phyloP scores from a whole-genome alignment of 2,329 filamentous ascomycete species.

The Apiospora phragmitis region DNA sequence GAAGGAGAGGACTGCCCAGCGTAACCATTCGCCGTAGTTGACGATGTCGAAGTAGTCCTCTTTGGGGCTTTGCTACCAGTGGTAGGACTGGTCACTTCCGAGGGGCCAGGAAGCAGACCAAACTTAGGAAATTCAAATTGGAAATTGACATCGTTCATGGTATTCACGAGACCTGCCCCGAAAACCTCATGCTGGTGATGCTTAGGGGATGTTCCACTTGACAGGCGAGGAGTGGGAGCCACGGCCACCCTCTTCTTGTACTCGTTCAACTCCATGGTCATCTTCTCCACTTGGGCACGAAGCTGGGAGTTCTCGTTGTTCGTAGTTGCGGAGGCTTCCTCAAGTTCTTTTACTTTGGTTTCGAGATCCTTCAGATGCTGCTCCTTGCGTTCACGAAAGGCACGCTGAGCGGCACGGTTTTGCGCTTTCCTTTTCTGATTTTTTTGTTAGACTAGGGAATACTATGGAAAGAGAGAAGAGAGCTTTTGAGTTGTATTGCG shows the following conservation, averaged over 20 bases:
- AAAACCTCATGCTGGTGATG: slow-evolving; percentile 39
- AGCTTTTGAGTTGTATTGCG: slow-evolving; percentile 15
- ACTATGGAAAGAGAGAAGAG: slow-evolving; percentile 1
- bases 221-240: slow-evolving; percentile 38
- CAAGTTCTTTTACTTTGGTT: slow-evolving; percentile 71
- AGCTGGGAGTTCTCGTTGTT: slow-evolving; percentile 85
- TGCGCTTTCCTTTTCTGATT: slow-evolving; percentile 84
- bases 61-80: slow-evolving; percentile 18
- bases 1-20: slow-evolving; percentile 36
- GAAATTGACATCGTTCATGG: slow-evolving; percentile 76
- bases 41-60: slow-evolving; percentile 24
- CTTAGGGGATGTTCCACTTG: slow-evolving; percentile 35
- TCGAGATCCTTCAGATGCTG: slow-evolving; percentile 86
- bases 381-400: slow-evolving; percentile 86
- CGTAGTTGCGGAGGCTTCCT: slow-evolving; percentile 80
- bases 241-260: slow-evolving; percentile 85
- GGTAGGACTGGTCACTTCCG: slow-evolving; percentile 17
- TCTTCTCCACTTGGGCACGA: slow-evolving; percentile 82
- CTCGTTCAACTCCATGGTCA: slow-evolving; percentile 82
- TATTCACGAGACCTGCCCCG: slow-evolving; percentile 52
- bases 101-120: slow-evolving; percentile 65
- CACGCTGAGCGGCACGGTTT: slow-evolving; percentile 88
- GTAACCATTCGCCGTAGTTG: slow-evolving; percentile 28
- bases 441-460: slow-evolving; percentile 25
- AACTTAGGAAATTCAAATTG: slow-evolving; percentile 97